Evolutionary conservation across 2,329 filamentous ascomycete species (phyloP).

Genomic region (Epicoccum nigrum): DNA sequence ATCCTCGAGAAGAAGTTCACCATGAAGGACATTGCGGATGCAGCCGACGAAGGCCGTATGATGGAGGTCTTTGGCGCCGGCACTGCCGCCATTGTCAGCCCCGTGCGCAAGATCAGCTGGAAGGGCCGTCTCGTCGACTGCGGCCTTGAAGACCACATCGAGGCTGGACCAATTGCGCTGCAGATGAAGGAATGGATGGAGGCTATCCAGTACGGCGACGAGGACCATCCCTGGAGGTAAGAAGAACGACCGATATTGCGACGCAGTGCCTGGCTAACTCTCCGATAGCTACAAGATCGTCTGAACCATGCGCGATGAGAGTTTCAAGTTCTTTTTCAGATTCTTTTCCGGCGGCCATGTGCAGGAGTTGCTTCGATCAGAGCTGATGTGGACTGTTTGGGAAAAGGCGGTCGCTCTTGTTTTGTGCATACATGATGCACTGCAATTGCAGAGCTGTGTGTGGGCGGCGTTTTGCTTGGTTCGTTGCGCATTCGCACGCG

Average conservation of each 20-base stretch:
- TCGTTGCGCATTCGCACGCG: neutral
- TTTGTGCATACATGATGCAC: conserved; percentile 15
- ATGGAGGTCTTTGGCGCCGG: conserved; percentile 93
- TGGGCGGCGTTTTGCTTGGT: conserved; percentile 8
- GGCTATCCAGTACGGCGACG: conserved; percentile 90
- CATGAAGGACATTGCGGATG: conserved; percentile 84
- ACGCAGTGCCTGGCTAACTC: conserved; percentile 23
- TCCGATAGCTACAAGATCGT: conserved; percentile 36
- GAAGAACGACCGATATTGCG: conserved; percentile 21
- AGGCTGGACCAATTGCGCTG: conserved; percentile 84
- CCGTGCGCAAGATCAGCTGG: conserved; percentile 89
- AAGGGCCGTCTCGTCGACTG: conserved; percentile 81
- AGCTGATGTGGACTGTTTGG: conserved; percentile 4
- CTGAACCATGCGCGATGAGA: neutral
- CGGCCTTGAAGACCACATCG: conserved; percentile 78
- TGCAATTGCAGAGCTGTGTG: conserved; percentile 15
- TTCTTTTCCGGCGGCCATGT: neutral
- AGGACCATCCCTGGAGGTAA: conserved; percentile 85
- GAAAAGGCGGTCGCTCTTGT: conserved; percentile 5
- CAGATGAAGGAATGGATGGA: conserved; percentile 98
- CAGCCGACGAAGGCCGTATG: conserved; percentile 81
- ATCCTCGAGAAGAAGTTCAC: conserved; percentile 89
- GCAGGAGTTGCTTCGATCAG: neutral
- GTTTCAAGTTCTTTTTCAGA: neutral
- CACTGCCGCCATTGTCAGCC: conserved; percentile 92